phyloP scores from a whole-genome alignment of 1,284 basidiomycete genomes.

The Hypsizygus ulmarius region DNA sequence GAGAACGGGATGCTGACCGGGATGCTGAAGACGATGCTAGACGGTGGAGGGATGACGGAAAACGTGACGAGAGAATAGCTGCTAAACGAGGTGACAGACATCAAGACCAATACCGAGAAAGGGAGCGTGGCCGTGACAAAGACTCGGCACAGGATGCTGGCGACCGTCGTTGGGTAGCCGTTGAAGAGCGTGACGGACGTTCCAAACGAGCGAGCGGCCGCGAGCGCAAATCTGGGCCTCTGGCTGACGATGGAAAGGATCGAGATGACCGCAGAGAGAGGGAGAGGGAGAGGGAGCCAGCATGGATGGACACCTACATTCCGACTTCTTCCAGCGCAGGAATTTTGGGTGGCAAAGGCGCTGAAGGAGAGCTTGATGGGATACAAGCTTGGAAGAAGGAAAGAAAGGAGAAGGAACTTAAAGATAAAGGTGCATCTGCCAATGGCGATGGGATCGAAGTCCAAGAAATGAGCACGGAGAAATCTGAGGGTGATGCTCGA shows the following conservation, averaged over 20 bases:
- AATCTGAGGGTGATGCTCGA: conserved; percentile 29
- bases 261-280: conserved; percentile 46
- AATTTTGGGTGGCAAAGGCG: conserved; percentile 58
- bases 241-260: conserved; percentile 55
- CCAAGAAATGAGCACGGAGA: conserved; percentile 8
- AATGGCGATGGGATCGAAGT: conserved; percentile 2
- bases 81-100: conserved; percentile 48
- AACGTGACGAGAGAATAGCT: conserved; percentile 66
- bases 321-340: conserved; percentile 54
- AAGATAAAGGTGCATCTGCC: conserved; percentile 37
- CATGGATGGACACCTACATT: conserved; percentile 90
- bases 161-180: conserved; percentile 54
- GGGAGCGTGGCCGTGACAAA: conserved; percentile 47
- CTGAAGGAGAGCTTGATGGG: conserved; percentile 72
- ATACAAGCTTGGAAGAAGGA: conserved; percentile 91
- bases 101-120: conserved; percentile 34
- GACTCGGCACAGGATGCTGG: conserved; percentile 42
- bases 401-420: conserved; percentile 77
- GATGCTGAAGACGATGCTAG: conserved; percentile 60
- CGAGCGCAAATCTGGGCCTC: conserved; percentile 49
- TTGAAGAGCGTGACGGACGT: conserved; percentile 64
- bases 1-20: conserved; percentile 30
- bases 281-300: conserved; percentile 80
- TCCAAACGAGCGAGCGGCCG: conserved; percentile 56
- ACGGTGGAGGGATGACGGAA: conserved; percentile 78